Percentiles rank a stretch among this genome's conserved stretches.
Evolutionary conservation across 2,329 filamentous ascomycete genomes (phyloP).

Genomic region (Scedosporium dehoogii): DNA sequence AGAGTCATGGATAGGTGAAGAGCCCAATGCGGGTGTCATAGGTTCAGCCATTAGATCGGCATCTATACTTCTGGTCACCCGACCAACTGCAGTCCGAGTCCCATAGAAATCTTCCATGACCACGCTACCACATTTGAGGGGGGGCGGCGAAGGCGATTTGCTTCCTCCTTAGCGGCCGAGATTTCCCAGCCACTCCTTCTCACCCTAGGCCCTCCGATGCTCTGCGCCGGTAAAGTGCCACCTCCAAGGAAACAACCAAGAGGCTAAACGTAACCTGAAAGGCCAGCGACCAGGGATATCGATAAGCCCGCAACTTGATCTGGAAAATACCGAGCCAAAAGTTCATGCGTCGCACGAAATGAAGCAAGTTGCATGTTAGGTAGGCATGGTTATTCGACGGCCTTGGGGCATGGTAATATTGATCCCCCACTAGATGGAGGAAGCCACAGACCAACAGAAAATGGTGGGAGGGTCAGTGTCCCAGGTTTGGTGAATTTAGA

Average conservation of each 20-base stretch:
- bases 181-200: too few relatives aligned
- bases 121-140: too few relatives aligned
- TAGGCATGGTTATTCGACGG: background rate
- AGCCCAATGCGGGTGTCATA: background rate
- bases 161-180: too few relatives aligned
- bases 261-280: too few relatives aligned
- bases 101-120: background rate
- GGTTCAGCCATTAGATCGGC: background rate
- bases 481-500: background rate
- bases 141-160: too few relatives aligned
- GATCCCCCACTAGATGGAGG: background rate
- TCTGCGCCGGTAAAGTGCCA: too few relatives aligned
- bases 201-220: too few relatives aligned
- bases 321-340: background rate
- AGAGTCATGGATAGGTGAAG: background rate
- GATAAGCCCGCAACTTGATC: background rate
- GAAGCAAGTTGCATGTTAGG: background rate
- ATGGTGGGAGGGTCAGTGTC: background rate
- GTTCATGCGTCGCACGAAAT: background rate
- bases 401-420: background rate
- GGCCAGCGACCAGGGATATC: background rate
- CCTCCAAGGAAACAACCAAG: too few relatives aligned
- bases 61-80: background rate
- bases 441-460: background rate
- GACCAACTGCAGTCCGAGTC: background rate